Evolutionary conservation across 1,284 basidiomycete genomes (phyloP), one percentile per base, ranked within the genome.

Genomic region (Marasmius tenuissimus): DNA sequence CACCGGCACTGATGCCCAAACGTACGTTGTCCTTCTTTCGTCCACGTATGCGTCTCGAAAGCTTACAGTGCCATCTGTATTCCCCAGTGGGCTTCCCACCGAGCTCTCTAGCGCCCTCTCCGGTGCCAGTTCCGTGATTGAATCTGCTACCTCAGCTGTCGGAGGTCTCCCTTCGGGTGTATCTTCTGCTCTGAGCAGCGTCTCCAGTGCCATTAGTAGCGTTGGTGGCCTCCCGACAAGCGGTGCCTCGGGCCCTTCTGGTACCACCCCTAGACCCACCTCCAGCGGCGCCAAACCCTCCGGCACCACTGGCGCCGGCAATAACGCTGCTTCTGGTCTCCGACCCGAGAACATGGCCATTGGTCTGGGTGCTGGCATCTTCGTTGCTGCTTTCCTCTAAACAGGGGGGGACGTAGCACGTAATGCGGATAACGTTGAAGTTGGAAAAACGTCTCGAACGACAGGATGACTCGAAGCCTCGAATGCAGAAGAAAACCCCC

Each of bases 291-390:
- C 9, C 6, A 54, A 14, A 18, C 34, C 34, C 37, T 38, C 34
- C 3, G 50, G 22, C n/a, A 35, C 27, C n/a, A 35, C 27, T 33
- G 6, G n/a, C 50, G 6, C 50, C 20, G 16, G 9, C 27, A 51
- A n/a, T 27, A 51, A 27, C 34, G 27, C 18, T 22, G 50, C 22
- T 35, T 35, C 50, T 33, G 50, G 34, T 7, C 16, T 54, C 14
- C 35, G 37, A 9, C 16, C 37, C 37, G 52, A 37, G 9, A 35
- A 18, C 12, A 7, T 54, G 52, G 37, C 52, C n/a, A 10, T 37
- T 54, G 52, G 52, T 16, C 38, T 54, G 52, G 52, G 52, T 54
- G 52, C 52, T 20, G 52, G 52, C 38, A 37, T 54, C 52, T 33
- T 54, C 9, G 52, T 54, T n/a, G 52, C 52, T 37, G 52, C 52